Conservation (phyloP, 2,329 filamentous ascomycete genomes). For the Juglanconis oblonga region DNA sequence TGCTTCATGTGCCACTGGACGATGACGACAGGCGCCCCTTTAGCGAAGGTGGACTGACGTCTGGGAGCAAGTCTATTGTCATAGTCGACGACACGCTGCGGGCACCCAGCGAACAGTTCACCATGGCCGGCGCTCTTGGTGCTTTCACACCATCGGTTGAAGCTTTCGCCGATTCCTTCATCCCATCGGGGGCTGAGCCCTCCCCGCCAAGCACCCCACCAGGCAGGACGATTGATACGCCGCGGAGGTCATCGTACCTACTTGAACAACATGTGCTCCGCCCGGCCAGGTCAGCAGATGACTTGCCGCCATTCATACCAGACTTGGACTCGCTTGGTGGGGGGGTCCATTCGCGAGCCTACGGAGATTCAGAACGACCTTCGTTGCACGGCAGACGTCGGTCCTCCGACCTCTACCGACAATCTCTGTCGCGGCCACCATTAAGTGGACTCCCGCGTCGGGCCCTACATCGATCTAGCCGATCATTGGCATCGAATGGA, state of each 20-base stretch:
- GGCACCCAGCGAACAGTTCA: slow-evolving; percentile 37
- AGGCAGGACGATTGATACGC: slow-evolving; percentile 40
- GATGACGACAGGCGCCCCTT: slow-evolving; percentile 36
- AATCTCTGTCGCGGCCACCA: slow-evolving; percentile 30
- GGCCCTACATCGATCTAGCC: slow-evolving; percentile 44
- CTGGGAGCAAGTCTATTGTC: slow-evolving; percentile 85
- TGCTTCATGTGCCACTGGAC: slow-evolving; percentile 34
- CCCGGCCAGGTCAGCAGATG: slow-evolving; percentile 34
- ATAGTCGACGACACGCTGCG: slow-evolving; percentile 71
- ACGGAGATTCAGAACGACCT: slow-evolving; percentile 32
- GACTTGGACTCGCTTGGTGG: slow-evolving; percentile 40
- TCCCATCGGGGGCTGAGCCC: slow-evolving; percentile 47
- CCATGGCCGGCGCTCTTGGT: slow-evolving; percentile 49
- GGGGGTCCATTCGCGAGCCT: slow-evolving; percentile 20
- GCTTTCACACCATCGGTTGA: slow-evolving; percentile 47
- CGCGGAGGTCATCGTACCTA: slow-evolving; percentile 54
- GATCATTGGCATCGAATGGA: slow-evolving; percentile 46
- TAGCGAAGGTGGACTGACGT: slow-evolving; percentile 62
- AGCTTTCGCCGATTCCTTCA: slow-evolving; percentile 50
- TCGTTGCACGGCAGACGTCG: slow-evolving; percentile 30
- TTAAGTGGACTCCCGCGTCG: slow-evolving; percentile 37
- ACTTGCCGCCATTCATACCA: slow-evolving; percentile 46
- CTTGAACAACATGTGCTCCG: slow-evolving; percentile 45
- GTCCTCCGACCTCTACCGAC: slow-evolving; percentile 26
- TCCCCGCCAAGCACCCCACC: slow-evolving; percentile 64